Base-by-base conservation (phyloP, 306 rosid genomes). In the Lathyrus sativus region DNA sequence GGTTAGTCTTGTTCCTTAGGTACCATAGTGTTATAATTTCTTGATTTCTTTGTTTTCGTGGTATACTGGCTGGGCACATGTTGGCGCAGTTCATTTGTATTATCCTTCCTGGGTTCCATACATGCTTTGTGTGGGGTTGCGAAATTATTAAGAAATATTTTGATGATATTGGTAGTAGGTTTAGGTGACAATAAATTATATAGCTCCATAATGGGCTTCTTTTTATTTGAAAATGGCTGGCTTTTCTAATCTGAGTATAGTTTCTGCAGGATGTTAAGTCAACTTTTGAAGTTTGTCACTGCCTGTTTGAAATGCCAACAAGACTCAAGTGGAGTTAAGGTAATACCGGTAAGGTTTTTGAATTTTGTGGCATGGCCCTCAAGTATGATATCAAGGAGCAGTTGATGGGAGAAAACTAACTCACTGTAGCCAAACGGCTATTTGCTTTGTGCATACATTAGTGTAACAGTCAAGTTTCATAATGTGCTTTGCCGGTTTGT, bases 261-360 rank as follows among this genome's bases (percentile, higher is more conserved):
- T 29, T 73, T 78, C 48, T 11, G 73, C 79, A 74, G 80, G 71
- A 28, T 46, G 67, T 7, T 5, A 63, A 67, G 42, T 67, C 43
- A 55, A 61, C 38, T 37, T 60, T 74, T 67, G 26, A 73, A 68
- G 58, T 10, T 69, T 37, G 72, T 54, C 33, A 62, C 71, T 44
- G 53, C 59, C 15, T 64, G 54, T 51, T 60, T 65, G 67, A 56
- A 56, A 65, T 35, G 60, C 57, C 33, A 41, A 65, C 73, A 76
- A 54, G 51, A 28, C 65, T 49, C 65, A 72, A 69, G 58, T 65
- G 83, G 62, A 69, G 64, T 48, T 49, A 14, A 42, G 64, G 22
- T 56, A 14, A 54, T 72, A 8, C 70, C 1, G 24, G 59, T 15
- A 45, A 15, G 12, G 72, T 44, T 62, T 67, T 70, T 56, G 65